Percentiles rank a stretch among this genome's conserved stretches.
These are phyloP conservation scores for Coemansia sp. DNA, from an alignment of 192 early-diverging fungal species.

Conservation along the genomic window DNA sequence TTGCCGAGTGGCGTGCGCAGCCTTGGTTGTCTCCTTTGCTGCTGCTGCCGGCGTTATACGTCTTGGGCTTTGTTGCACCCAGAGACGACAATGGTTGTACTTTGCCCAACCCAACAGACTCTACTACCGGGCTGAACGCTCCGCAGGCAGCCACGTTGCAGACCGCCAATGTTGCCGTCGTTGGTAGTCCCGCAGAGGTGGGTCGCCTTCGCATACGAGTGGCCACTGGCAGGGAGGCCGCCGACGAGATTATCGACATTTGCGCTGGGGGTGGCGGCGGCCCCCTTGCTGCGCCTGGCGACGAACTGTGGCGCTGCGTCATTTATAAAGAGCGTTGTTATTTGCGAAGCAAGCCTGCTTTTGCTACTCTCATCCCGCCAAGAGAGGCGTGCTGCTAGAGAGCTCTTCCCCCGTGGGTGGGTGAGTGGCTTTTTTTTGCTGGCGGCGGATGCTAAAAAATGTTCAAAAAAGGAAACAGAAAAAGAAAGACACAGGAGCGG, in stretches of 20 bases:
- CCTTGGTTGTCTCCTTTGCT: not conserved
- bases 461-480: not conserved
- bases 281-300: not conserved
- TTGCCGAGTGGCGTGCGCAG: conserved; percentile 1
- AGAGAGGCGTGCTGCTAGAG: not conserved
- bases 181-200: not conserved
- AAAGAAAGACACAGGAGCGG: not conserved
- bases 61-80: not conserved
- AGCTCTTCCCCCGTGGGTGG: not conserved
- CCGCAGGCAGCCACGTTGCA: conserved; percentile 11
- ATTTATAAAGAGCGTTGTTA: not conserved
- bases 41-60: conserved; percentile 2
- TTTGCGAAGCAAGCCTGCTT: not conserved
- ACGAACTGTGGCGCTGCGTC: not conserved
- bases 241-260: not conserved
- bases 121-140: conserved; percentile 10
- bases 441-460: not conserved
- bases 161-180: conserved; percentile 3
- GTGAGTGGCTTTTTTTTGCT: not conserved
- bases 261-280: not conserved
- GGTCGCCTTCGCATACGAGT: not conserved
- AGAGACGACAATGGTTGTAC: conserved; percentile 4
- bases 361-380: not conserved
- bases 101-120: not conserved
- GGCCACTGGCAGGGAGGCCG: not conserved